These are phyloP conservation scores for Plectosphaerella sp. DNA, from an alignment of 2,329 filamentous ascomycete genomes.

Conservation along the genomic window DNA sequence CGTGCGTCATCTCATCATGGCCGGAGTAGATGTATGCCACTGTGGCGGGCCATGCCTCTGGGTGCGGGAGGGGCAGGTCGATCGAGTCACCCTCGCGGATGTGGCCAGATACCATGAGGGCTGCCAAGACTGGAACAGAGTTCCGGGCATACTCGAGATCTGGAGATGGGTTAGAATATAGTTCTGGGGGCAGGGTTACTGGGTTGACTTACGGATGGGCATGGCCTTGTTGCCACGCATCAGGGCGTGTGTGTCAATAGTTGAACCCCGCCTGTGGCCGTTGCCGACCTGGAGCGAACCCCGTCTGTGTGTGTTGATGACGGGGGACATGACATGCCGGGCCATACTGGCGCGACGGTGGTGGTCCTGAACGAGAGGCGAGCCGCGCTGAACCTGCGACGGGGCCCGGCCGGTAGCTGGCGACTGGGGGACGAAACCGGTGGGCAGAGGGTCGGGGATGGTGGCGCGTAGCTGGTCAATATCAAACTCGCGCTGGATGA, in stretches of 20 bases:
- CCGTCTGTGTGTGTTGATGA: slow-evolving; percentile 10
- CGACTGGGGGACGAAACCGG: background rate
- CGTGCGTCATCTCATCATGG: slow-evolving; percentile 37
- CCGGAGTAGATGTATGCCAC: slow-evolving; percentile 52
- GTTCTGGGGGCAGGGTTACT: background rate
- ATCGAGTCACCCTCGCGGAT: slow-evolving; percentile 48
- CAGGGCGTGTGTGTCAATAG: slow-evolving; percentile 12
- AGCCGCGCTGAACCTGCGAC: background rate
- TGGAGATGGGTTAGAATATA: slow-evolving; percentile 16
- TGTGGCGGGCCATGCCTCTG: slow-evolving; percentile 51
- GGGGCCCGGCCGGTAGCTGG: background rate
- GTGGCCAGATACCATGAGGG: slow-evolving; percentile 49
- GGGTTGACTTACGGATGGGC: slow-evolving; percentile 39
- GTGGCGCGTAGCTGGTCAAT: slow-evolving; percentile 41
- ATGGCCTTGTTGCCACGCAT: slow-evolving; percentile 26
- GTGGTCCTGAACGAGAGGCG: slow-evolving; percentile 5
- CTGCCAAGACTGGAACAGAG: slow-evolving; percentile 48
- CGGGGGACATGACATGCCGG: slow-evolving; percentile 13
- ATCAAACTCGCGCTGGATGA: slow-evolving; percentile 46
- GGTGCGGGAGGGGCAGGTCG: slow-evolving; percentile 54
- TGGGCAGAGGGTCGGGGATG: slow-evolving; percentile 29
- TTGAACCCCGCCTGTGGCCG: slow-evolving; percentile 8
- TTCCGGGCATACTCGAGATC: slow-evolving; percentile 43
- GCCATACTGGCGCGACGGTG: slow-evolving; percentile 18
- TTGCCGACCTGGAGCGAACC: slow-evolving; percentile 2